phyloP scores from a whole-genome alignment of 2,329 filamentous ascomycete species.

The Sarocladium oryzae region DNA sequence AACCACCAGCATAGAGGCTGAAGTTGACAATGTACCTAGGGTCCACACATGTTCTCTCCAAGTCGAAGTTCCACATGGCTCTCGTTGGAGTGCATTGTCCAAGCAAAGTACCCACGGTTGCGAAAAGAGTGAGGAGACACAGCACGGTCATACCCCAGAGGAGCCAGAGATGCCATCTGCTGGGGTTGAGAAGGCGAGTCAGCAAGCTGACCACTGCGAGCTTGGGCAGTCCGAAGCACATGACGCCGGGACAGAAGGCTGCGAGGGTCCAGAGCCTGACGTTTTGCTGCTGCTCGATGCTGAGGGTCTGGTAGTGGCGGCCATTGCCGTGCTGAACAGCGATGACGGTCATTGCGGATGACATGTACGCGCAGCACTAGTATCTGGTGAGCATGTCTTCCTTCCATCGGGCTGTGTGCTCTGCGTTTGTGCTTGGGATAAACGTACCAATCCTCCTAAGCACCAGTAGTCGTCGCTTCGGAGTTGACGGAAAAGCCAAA shows the following conservation, averaged over 20 bases:
- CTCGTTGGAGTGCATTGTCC: constrained; percentile 33
- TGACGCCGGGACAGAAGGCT: constrained; percentile 29
- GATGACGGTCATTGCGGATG: constrained; percentile 26
- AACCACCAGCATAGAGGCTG: constrained; percentile 29
- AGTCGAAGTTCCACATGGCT: constrained; percentile 32
- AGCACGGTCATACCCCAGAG: constrained; percentile 29
- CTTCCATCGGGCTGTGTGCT: too few relatives aligned
- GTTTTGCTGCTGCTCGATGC: constrained; percentile 19
- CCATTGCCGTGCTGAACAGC: constrained; percentile 33
- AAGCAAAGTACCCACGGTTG: constrained; percentile 33
- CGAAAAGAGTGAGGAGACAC: constrained; percentile 24
- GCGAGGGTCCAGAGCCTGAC: constrained; percentile 29
- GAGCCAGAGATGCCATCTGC: constrained; percentile 23
- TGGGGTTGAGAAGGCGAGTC: constrained; percentile 30
- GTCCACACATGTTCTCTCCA: constrained; percentile 28
- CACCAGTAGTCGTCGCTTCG: constrained; percentile 16
- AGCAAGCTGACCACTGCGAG: constrained; percentile 33
- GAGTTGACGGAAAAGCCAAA: constrained; percentile 12
- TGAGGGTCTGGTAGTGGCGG: constrained; percentile 27
- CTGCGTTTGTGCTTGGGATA: background rate
- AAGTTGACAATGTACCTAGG: constrained; percentile 30
- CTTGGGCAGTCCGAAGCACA: constrained; percentile 35
- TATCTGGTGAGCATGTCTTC: background rate
- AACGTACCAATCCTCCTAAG: constrained; percentile 7
- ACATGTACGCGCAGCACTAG: constrained; percentile 26